Percentiles rank a stretch among this genome's conserved stretches.
These are phyloP conservation scores for Aschersonia sp. DNA, from an alignment of 2,329 filamentous ascomycete species.

Conservation along the genomic window DNA sequence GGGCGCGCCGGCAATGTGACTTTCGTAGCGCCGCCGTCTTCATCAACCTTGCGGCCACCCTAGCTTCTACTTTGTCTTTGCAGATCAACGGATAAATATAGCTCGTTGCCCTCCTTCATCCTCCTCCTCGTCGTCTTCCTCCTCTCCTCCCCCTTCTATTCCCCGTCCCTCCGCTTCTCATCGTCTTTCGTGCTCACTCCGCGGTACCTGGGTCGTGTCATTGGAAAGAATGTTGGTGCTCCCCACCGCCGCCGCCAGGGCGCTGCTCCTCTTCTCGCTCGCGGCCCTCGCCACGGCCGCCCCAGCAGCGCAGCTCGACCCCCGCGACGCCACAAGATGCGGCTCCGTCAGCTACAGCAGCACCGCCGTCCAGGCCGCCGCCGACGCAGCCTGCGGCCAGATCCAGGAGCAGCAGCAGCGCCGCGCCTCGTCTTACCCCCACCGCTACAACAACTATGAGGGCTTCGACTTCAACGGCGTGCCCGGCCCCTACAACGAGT, in stretches of 20 bases:
- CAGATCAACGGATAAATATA: no score
- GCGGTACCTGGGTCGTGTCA: no score
- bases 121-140: no score
- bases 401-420: slow-evolving; percentile 8
- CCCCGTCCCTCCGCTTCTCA: no score
- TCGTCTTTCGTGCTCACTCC: no score
- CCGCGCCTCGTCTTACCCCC: slow-evolving; percentile 20
- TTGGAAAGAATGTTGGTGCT: neutral
- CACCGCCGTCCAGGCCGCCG: slow-evolving; percentile 13
- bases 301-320: slow-evolving; percentile 9
- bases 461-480: slow-evolving; percentile 18
- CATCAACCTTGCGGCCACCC: no score
- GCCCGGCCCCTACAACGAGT: slow-evolving; percentile 21
- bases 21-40: no score
- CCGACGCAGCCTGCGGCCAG: slow-evolving; percentile 12
- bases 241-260: no score
- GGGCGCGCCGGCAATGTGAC: no score
- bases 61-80: no score
- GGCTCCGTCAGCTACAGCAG: slow-evolving; percentile 15
- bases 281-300: slow-evolving; percentile 13
- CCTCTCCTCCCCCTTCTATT: no score
- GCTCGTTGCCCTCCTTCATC: no score
- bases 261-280: slow-evolving; percentile 7
- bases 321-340: slow-evolving; percentile 13
- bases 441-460: slow-evolving; percentile 23